phyloP scores from a whole-genome alignment of 2,329 filamentous ascomycete genomes.

The Cladosporium sp. region DNA sequence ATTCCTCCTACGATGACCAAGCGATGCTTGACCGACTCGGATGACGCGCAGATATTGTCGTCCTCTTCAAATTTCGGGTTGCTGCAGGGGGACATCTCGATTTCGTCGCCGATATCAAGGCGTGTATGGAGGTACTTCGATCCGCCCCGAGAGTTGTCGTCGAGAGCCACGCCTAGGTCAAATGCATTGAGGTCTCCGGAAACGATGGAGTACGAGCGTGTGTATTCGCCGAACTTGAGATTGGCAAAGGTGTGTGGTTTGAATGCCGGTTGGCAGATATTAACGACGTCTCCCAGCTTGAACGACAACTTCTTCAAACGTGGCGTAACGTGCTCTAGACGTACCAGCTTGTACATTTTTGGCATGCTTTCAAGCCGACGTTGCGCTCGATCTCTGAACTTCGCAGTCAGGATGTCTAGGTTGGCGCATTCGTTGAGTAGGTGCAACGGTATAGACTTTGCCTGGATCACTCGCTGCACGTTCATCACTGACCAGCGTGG shows the following conservation, averaged over 20 bases:
- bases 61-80: conserved; percentile 10
- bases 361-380: neutral
- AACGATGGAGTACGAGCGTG: conserved; percentile 62
- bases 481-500: conserved; percentile 64
- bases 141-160: conserved; percentile 58
- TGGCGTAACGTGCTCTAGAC: neutral
- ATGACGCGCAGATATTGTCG: conserved; percentile 32
- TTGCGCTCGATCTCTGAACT: neutral
- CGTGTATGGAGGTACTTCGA: conserved; percentile 59
- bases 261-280: conserved; percentile 32
- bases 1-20: conserved; percentile 66
- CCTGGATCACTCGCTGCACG: conserved; percentile 48
- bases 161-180: conserved; percentile 60
- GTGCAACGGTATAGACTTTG: conserved; percentile 59
- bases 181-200: conserved; percentile 53
- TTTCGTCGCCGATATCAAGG: conserved; percentile 48
- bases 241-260: conserved; percentile 57
- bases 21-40: conserved; percentile 52
- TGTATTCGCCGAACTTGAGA: conserved; percentile 56
- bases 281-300: neutral
- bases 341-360: neutral
- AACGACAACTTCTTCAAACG: neutral
- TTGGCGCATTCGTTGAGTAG: conserved; percentile 45
- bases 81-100: conserved; percentile 43
- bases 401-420: conserved; percentile 22